These are phyloP conservation scores for Marasmius oreades DNA, from an alignment of 1,284 basidiomycete species.

Conservation along the genomic window DNA sequence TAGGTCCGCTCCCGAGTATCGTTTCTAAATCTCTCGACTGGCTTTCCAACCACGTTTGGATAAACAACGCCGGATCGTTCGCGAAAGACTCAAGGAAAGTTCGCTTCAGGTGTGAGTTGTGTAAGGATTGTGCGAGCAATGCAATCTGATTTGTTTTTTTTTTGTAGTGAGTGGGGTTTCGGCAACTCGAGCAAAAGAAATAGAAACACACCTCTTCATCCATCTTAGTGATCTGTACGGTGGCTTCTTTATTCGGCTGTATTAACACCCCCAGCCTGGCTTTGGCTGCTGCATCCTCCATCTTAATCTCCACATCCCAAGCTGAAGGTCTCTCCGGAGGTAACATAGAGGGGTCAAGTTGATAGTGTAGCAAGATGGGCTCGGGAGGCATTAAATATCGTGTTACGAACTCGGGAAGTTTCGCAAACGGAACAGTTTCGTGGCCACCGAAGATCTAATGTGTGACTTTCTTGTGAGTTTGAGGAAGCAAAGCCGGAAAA, in stretches of 20 bases:
- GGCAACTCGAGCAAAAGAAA: slow-evolving; percentile 4
- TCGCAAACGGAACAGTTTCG: slow-evolving; percentile 71
- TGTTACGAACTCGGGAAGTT: slow-evolving; percentile 85
- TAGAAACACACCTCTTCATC: slow-evolving; percentile 75
- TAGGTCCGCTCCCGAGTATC: slow-evolving; percentile 84
- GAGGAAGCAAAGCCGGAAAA: neutral
- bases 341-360: slow-evolving; percentile 52
- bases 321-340: slow-evolving; percentile 65
- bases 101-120: slow-evolving; percentile 82
- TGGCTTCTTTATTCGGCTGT: slow-evolving; percentile 67
- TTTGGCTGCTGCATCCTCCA: slow-evolving; percentile 80
- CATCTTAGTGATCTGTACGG: slow-evolving; percentile 67
- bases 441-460: slow-evolving; percentile 59
- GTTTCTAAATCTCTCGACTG: slow-evolving; percentile 90
- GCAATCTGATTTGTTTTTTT: slow-evolving; percentile 44
- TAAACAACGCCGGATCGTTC: slow-evolving; percentile 75
- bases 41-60: slow-evolving; percentile 87
- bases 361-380: slow-evolving; percentile 84
- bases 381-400: slow-evolving; percentile 77
- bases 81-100: slow-evolving; percentile 87
- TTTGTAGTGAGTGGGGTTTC: slow-evolving; percentile 25
- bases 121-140: slow-evolving; percentile 75
- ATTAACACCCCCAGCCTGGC: slow-evolving; percentile 75
- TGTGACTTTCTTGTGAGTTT: neutral
- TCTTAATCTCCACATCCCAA: slow-evolving; percentile 88